These are phyloP conservation scores for Rubus parviflorus DNA, from an alignment of 306 rosid species.

Conservation along the genomic window DNA sequence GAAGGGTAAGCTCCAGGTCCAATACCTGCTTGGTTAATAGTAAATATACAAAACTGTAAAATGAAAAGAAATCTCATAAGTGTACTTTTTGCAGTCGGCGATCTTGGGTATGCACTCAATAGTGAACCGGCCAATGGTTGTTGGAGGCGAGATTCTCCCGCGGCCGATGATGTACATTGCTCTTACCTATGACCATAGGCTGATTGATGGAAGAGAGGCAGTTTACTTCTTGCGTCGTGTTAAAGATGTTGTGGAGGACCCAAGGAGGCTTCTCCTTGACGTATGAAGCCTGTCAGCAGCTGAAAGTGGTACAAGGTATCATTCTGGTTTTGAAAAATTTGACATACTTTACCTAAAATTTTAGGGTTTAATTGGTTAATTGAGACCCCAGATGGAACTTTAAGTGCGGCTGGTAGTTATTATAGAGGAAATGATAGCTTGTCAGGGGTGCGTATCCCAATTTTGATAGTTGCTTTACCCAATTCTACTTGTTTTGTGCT, in stretches of 20 bases:
- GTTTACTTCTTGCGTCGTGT: constrained; percentile 77
- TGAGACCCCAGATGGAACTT: constrained; percentile 28
- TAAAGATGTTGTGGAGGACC: constrained; percentile 76
- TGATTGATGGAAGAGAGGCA: constrained; percentile 93
- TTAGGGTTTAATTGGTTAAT: constrained; percentile 14
- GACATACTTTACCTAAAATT: neutral
- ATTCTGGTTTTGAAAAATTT: constrained; percentile 1
- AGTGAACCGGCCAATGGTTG: constrained; percentile 67
- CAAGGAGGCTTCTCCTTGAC: constrained; percentile 77
- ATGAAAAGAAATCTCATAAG: constrained; percentile 6
- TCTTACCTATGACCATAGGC: constrained; percentile 80
- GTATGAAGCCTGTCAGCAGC: constrained; percentile 34
- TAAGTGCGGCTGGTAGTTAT: constrained; percentile 33
- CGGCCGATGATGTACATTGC: constrained; percentile 84
- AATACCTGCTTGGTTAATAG: neutral
- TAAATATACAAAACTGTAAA: neutral
- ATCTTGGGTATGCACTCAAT: constrained; percentile 92
- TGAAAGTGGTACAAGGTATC: constrained; percentile 17
- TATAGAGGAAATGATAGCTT: constrained; percentile 23
- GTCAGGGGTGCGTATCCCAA: neutral
- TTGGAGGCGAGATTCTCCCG: constrained; percentile 62
- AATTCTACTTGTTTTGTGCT: neutral
- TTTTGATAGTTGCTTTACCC: neutral
- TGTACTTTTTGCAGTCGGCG: constrained; percentile 57
- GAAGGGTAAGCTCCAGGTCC: neutral